A percentile compares a stretch with the other conserved stretches of the same genome.
These are phyloP conservation scores for Phytophthora sojae DNA, from an alignment of 352 stramenopile species.

Conservation along the genomic window DNA sequence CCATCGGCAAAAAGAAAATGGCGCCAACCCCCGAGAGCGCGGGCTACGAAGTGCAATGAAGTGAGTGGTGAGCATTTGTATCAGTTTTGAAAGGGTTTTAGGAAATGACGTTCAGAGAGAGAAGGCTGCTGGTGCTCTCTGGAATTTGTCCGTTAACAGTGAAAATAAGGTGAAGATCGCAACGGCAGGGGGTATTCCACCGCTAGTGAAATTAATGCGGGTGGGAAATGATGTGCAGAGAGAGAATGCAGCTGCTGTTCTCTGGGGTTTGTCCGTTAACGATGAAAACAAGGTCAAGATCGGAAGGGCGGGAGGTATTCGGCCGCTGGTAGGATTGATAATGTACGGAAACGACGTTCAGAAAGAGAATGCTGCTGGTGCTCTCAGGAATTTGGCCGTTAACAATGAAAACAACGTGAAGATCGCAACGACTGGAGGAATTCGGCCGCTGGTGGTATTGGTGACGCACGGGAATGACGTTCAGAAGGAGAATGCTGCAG, in stretches of 20 bases:
- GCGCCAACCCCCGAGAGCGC: too few species aligned
- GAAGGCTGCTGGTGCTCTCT: background rate
- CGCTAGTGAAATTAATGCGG: background rate
- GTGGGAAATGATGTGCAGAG: background rate
- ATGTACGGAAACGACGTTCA: too few species aligned
- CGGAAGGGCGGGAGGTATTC: background rate
- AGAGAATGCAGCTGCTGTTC: background rate
- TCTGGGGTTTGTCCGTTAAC: background rate
- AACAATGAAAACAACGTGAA: too few species aligned
- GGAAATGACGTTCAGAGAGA: background rate
- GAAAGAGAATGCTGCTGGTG: background rate
- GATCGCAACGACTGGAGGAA: too few species aligned
- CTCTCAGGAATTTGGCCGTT: background rate
- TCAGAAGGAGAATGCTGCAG: background rate
- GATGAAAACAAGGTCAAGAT: background rate
- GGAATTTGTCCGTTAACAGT: background rate
- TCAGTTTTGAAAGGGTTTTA: too few species aligned
- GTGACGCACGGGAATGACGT: background rate
- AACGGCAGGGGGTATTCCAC: background rate
- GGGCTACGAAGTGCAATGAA: too few species aligned
- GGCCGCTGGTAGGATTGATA: background rate
- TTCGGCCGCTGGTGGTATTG: background rate
- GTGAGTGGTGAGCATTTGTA: too few species aligned
- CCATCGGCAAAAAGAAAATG: too few species aligned
- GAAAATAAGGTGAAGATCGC: background rate